Evolutionary conservation across 352 stramenopile genomes (phyloP), one percentile per base, ranked within the genome.

Genomic region (Globisporangium parvum): DNA sequence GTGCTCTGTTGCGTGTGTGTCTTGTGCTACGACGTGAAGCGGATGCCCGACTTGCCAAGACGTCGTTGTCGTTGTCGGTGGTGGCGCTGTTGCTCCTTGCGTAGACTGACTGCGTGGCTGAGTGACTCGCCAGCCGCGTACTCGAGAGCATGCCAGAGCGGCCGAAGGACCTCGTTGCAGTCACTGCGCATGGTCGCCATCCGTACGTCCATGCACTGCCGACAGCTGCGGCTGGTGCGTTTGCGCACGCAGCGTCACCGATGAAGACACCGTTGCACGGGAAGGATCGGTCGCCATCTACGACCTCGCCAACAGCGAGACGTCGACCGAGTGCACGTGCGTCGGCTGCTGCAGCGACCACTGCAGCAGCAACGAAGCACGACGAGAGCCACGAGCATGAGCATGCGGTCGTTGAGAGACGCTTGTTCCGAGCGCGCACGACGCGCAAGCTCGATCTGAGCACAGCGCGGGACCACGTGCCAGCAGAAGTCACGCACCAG

Each of bases 391-490:
- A 33, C 17, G 42, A 53, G 31, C 24, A 35, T 31, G n/a, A 12
- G 6, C 48, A 59, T 20, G 15, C 55, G 21, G 20, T 73, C 17
- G 6, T 82, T 15, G 60, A 75, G 18, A 59, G 60, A 33, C 65
- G 73, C 23, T 56, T 87, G 21, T 52, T 62, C 52, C 52, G 49
- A 21, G 59, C 66, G 0, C 40, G 68, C 0, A 62, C 39, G 20
- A 69, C 71, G 18, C 66, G 62, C 28, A 59, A 59, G 39, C 58
- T 88, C 14, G 75, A 86, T 24, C 42, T 85, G 14, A 82, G 73
- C 51, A 53, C 74, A 18, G 40, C 68, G 28, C 45, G 35, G 11
- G 20, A 46, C 21, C 17, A 40, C 2, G 23, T 23, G 6, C 21
- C 28, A 49, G 28, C 18, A 23, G 23, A 23, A 3, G 28, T 14